phyloP scores from a whole-genome alignment of 768 basidiomycete species.

The Coprinopsis marcescibilis region DNA sequence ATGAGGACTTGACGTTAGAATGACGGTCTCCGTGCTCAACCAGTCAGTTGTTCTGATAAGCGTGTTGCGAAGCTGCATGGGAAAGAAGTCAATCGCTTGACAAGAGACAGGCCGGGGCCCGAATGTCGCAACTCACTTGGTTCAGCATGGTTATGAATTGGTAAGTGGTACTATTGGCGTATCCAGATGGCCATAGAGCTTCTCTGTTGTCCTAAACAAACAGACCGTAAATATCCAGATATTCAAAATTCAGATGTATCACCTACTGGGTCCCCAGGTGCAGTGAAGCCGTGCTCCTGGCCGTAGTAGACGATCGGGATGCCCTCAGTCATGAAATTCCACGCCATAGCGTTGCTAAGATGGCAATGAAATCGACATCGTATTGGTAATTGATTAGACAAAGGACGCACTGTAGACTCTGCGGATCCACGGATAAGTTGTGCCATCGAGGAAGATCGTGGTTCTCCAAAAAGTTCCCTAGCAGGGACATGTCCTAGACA shows the following conservation, averaged over 20 bases:
- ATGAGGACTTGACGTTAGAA: conserved; percentile 43
- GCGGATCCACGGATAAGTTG: conserved; percentile 64
- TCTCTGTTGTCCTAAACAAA: conserved; percentile 60
- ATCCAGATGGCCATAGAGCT: conserved; percentile 66
- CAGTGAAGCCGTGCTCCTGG: conserved; percentile 68
- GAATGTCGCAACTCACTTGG: conserved; percentile 29
- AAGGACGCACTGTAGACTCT: conserved; percentile 53
- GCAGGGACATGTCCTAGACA: conserved; percentile 34
- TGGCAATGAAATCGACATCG: conserved; percentile 1
- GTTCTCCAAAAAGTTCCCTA: conserved; percentile 80
- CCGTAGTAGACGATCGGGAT: conserved; percentile 82
- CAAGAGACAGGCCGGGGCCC: neutral
- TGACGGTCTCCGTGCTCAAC: conserved; percentile 43
- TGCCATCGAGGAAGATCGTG: conserved; percentile 74
- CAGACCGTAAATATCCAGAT: conserved; percentile 1
- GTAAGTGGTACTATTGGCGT: conserved; percentile 53
- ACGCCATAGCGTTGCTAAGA: conserved; percentile 64
- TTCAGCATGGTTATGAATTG: conserved; percentile 58
- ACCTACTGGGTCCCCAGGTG: conserved; percentile 59
- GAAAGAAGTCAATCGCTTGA: neutral
- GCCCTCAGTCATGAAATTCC: conserved; percentile 76
- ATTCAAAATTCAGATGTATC: conserved; percentile 2
- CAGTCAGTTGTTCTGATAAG: conserved; percentile 52
- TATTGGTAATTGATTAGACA: neutral
- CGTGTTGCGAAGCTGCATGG: conserved; percentile 54